Evolutionary conservation across 78 protist genomes (phyloP), one percentile per base, ranked within the genome.

Genomic region (Dictyostelium purpureum): DNA sequence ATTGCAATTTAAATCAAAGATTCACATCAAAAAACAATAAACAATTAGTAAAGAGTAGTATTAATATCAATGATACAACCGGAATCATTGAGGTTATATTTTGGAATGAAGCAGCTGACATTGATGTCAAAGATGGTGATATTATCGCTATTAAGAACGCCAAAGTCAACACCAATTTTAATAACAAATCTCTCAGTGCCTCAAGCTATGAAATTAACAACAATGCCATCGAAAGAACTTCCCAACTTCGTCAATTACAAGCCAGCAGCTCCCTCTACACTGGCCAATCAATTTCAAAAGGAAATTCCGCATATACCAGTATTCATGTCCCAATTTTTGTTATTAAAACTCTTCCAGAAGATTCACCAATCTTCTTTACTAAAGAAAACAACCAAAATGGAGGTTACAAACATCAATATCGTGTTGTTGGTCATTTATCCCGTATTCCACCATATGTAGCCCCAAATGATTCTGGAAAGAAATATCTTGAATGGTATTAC

Each of bases 91-190:
- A 47, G 16, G 63, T 63, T n/a, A 45, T 69, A 9, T 66, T 69
- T 33, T 79, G 69, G 43, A 38, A 38, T 45, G 77, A 59, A n/a
- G 14, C 10, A 21, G 57, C 88, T 14, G 76, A 76, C 14, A 40
- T 35, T 1, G 42, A 16, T 5, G 7, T 35, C 19, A 24, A 79
- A 21, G 71, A 1, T 24, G 88, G 88, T 31, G 45, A 79, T 45
- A n/a, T 79, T 33, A 65, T 79, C 21, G 88, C 77, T 0, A 47
- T 79, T 31, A 79, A 65, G 43, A 28, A 37, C 10, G 77, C 59
- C 26, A 79, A 79, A 24, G 38, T 65, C 10, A n/a, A n/a, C n/a
- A 14, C 77, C 0, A 12, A 14, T 9, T 79, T 47, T 43, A 35
- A 37, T 38, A 67, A 52, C 31, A 31, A n/a, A 66, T 43, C 77